Conservation (phyloP, 306 rosid genomes). For the Hylodesmum podocarpum region DNA sequence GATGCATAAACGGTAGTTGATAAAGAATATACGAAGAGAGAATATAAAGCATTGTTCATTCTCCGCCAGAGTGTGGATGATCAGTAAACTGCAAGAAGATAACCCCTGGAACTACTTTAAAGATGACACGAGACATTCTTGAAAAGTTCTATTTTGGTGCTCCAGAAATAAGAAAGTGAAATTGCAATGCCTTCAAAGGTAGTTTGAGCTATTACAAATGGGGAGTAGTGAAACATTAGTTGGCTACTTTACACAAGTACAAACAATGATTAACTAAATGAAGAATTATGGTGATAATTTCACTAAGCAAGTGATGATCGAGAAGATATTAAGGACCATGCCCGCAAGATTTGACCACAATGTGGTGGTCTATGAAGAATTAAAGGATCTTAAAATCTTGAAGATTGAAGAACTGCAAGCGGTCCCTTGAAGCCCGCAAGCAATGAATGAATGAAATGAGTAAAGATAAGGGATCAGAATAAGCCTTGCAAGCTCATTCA, state of each 20-base stretch:
- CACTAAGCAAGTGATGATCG: neutral
- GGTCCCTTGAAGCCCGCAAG: no score
- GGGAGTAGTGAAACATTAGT: neutral
- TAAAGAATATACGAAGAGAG: no score
- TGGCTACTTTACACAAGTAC: no score
- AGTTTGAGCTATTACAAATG: neutral
- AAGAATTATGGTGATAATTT: neutral
- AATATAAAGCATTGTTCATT: neutral
- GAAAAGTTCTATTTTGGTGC: neutral
- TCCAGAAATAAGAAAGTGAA: neutral
- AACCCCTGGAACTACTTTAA: neutral
- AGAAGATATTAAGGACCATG: neutral
- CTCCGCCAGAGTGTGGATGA: neutral
- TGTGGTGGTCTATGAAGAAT: neutral
- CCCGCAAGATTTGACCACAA: neutral
- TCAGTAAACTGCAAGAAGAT: neutral
- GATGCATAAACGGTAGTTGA: no score
- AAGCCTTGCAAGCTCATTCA: no score
- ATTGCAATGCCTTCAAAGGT: neutral
- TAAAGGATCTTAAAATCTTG: no score
- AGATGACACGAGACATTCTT: neutral
- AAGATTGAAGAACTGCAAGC: no score
- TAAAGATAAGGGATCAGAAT: no score
- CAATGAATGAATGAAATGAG: no score
- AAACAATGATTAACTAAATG: no score